These are phyloP conservation scores for Ascosphaera pollenicola DNA, from an alignment of 2,329 filamentous ascomycete genomes.

Conservation along the genomic window DNA sequence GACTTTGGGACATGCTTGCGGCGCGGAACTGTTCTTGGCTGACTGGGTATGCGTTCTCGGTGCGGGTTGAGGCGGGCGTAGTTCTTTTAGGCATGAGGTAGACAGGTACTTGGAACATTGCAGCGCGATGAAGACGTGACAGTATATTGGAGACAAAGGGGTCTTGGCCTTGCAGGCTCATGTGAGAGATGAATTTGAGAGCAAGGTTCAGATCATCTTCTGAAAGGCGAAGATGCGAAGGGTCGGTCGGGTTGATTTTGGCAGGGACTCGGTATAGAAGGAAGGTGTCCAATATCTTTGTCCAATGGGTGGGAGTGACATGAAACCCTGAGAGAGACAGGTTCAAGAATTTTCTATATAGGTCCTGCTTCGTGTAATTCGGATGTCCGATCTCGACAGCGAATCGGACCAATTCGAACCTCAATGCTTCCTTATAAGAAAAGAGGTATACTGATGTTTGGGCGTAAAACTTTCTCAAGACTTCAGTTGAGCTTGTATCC, in stretches of 20 bases:
- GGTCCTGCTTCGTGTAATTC: constrained; percentile 14
- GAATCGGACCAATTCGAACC: constrained; percentile 16
- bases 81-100: constrained; percentile 14
- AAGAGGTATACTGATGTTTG: not conserved
- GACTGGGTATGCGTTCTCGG: constrained; percentile 3
- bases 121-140: constrained; percentile 17
- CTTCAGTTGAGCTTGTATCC: constrained; percentile 20
- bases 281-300: constrained; percentile 16
- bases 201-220: constrained; percentile 15
- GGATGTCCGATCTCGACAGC: constrained; percentile 18
- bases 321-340: constrained; percentile 14
- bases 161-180: constrained; percentile 19
- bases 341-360: constrained; percentile 15
- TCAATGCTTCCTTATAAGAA: constrained; percentile 6
- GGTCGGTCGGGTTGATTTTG: constrained; percentile 2
- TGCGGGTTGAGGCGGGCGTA: constrained; percentile 16
- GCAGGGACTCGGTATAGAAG: constrained; percentile 8
- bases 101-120: constrained; percentile 22
- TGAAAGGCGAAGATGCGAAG: constrained; percentile 6
- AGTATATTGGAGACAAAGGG: constrained; percentile 27
- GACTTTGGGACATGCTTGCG: constrained; percentile 3
- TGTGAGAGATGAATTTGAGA: constrained; percentile 19
- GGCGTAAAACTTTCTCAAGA: constrained; percentile 19
- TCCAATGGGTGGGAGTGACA: constrained; percentile 14
- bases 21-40: constrained; percentile 5